Conservation (phyloP, 176 grass and related monocot species). For the Eleusine indica region DNA sequence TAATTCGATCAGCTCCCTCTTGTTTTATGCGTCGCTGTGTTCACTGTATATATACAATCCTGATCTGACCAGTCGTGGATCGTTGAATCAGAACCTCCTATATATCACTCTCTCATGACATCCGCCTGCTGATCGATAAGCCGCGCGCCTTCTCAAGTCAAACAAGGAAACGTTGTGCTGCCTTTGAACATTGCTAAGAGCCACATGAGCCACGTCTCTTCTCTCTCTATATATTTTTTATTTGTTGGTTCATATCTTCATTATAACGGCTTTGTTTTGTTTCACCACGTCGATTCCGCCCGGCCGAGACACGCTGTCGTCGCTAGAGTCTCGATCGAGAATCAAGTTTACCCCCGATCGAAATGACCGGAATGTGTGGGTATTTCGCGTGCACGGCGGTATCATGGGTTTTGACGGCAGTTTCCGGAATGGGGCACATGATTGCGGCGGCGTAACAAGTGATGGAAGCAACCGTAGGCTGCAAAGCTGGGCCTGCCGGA, state of each 20-base stretch:
- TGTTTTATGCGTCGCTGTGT: not conserved
- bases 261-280: not conserved
- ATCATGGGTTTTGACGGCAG: too few species aligned
- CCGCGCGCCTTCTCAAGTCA: conserved; percentile 34
- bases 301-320: not conserved
- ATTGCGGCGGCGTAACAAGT: not conserved
- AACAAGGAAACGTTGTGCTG: not conserved
- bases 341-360: too few species aligned
- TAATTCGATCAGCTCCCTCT: not conserved
- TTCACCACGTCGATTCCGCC: not conserved
- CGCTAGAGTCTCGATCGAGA: too few species aligned
- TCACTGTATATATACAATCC: not conserved
- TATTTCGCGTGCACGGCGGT: too few species aligned
- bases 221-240: not conserved
- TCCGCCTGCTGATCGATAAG: conserved; percentile 1
- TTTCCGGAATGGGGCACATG: too few species aligned
- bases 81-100: not conserved
- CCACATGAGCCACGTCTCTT: not conserved
- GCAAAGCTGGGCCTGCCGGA: not conserved
- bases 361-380: too few species aligned
- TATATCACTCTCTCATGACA: conserved; percentile 28
- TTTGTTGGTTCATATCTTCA: not conserved
- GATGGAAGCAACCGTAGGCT: not conserved
- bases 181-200: conserved; percentile 37
- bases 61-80: conserved; percentile 9